Evolutionary conservation across 129 eudicot species (phyloP).

Genomic region (Flaveria brownii): DNA sequence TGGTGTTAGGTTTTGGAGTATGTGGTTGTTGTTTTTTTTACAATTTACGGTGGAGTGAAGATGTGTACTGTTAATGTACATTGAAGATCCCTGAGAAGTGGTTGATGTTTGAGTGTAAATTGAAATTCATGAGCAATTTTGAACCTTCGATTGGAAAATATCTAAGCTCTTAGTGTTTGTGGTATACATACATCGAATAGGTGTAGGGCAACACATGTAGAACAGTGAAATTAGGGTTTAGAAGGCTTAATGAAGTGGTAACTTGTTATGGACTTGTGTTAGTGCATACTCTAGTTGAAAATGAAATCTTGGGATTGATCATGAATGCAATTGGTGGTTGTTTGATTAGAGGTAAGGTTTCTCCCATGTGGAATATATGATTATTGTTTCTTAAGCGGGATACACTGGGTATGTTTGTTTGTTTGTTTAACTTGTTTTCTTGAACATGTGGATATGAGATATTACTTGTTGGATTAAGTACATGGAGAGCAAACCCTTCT

Average conservation of each 20-base stretch:
- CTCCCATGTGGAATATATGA: conserved; percentile 12
- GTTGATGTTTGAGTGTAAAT: neutral
- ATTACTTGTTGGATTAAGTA: neutral
- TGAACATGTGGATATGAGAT: conserved; percentile 2
- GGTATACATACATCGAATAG: neutral
- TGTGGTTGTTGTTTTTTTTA: neutral
- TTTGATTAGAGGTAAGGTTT: conserved; percentile 6
- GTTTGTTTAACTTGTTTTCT: neutral
- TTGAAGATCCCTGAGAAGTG: neutral
- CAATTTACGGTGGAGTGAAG: neutral
- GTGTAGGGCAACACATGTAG: neutral
- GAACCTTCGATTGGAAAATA: no score
- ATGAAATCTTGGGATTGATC: neutral
- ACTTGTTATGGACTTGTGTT: neutral
- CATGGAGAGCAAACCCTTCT: neutral
- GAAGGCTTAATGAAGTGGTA: neutral
- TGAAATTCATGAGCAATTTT: neutral
- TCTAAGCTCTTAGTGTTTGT: neutral
- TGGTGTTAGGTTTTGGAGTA: neutral
- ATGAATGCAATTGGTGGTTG: conserved; percentile 12
- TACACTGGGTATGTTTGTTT: no score
- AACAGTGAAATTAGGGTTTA: conserved; percentile 12
- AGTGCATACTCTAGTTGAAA: neutral
- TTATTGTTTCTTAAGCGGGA: neutral
- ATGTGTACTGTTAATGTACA: neutral